phyloP scores from a whole-genome alignment of 257 asterid genomes.

The Fraxinus americana region DNA sequence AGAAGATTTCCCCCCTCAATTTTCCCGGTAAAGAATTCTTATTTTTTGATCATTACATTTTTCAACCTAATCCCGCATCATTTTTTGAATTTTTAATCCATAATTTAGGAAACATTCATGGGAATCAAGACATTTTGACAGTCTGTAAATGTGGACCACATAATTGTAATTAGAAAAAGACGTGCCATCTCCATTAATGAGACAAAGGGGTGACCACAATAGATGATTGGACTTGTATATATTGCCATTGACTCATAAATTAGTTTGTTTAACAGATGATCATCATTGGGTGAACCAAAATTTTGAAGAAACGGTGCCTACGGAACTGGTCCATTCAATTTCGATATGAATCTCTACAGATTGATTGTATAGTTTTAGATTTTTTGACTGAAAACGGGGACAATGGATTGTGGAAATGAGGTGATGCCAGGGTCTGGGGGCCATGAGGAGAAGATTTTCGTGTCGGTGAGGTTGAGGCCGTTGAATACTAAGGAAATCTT shows the following conservation, averaged over 20 bases:
- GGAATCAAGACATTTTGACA: constrained; percentile 76
- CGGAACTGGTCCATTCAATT: constrained; percentile 7
- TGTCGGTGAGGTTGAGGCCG: constrained; percentile 94
- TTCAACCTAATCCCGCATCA: constrained; percentile 49
- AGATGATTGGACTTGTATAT: constrained; percentile 41
- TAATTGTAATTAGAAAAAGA: constrained; percentile 26
- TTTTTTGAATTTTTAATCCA: constrained; percentile 30
- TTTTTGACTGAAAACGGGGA: constrained; percentile 40
- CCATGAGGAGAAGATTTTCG: constrained; percentile 74
- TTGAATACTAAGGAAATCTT: constrained; percentile 70
- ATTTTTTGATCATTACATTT: constrained; percentile 35
- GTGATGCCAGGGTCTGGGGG: constrained; percentile 29
- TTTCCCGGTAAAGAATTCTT: constrained; percentile 35
- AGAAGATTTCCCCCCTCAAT: constrained; percentile 6
- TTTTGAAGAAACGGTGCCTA: constrained; percentile 16
- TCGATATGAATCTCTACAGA: constrained; percentile 22
- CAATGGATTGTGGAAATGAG: constrained; percentile 47
- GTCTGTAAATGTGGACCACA: constrained; percentile 88
- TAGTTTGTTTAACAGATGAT: constrained; percentile 40
- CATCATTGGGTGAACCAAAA: constrained; percentile 53
- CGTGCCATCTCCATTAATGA: constrained; percentile 49
- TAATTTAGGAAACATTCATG: constrained; percentile 46
- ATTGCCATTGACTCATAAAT: constrained; percentile 50
- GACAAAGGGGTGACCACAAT: constrained; percentile 48
- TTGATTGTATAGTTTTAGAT: constrained; percentile 24